A percentile compares a stretch with the other conserved stretches of the same genome.
These are phyloP conservation scores for Oryza glumipatula DNA, from an alignment of 176 grass and related monocot species.

Conservation along the genomic window DNA sequence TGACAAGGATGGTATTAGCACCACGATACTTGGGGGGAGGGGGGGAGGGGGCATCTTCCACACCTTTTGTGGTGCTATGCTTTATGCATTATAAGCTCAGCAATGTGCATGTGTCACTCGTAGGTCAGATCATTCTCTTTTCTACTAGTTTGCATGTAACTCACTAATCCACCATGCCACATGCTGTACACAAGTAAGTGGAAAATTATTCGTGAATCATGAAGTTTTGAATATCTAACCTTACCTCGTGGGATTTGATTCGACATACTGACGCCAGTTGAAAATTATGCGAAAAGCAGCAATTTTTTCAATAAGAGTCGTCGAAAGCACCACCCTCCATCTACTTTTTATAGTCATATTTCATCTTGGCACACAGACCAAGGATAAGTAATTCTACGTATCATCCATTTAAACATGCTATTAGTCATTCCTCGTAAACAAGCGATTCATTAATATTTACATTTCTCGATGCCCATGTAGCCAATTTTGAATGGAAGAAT, in stretches of 20 bases:
- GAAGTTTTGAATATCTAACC: slow-evolving; percentile 3
- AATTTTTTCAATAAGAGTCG: not conserved
- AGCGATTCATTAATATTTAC: too few relatives aligned
- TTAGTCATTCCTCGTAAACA: too few relatives aligned
- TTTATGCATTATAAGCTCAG: slow-evolving; percentile 13
- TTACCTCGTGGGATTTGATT: not conserved
- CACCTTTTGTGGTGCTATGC: not conserved
- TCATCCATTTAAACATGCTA: too few relatives aligned
- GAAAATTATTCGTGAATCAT: slow-evolving; percentile 9
- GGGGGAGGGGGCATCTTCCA: slow-evolving; percentile 10
- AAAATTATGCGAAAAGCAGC: not conserved
- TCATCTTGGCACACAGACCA: too few relatives aligned
- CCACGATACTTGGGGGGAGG: slow-evolving; percentile 7
- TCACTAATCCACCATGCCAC: slow-evolving; percentile 11
- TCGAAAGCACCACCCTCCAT: not conserved
- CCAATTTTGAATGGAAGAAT: too few relatives aligned
- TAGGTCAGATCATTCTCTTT: slow-evolving; percentile 11
- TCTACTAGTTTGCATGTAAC: slow-evolving; percentile 1
- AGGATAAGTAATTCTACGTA: too few relatives aligned
- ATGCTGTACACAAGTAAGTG: slow-evolving; percentile 1
- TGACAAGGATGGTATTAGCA: slow-evolving; percentile 18
- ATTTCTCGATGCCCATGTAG: too few relatives aligned
- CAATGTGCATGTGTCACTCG: not conserved
- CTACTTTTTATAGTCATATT: too few relatives aligned
- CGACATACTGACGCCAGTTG: not conserved